These are phyloP conservation scores for Alternaria brassicicola DNA, from an alignment of 2,329 filamentous ascomycete species.

Conservation along the genomic window DNA sequence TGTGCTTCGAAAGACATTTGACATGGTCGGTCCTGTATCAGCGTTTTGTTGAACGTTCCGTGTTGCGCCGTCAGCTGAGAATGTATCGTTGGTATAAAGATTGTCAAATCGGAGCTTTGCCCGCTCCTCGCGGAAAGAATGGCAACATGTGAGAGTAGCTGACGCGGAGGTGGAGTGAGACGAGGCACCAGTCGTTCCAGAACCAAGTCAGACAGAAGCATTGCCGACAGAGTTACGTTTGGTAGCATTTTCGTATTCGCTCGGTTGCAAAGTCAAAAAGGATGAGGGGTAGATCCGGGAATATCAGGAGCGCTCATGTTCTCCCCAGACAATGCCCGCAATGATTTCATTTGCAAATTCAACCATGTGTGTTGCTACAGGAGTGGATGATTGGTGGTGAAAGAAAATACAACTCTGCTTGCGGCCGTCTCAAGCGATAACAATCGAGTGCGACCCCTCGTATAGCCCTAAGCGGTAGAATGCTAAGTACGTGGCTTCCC, in stretches of 20 bases:
- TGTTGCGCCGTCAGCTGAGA: conserved; percentile 10
- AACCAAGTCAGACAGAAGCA: conserved; percentile 13
- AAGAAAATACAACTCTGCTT: background rate
- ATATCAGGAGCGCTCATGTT: background rate
- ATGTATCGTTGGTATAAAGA: background rate
- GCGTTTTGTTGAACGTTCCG: conserved; percentile 9
- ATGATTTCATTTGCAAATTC: background rate
- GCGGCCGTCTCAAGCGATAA: background rate
- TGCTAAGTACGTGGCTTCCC: conserved; percentile 34
- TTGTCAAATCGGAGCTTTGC: conserved; percentile 10
- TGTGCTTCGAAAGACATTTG: background rate
- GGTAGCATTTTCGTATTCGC: conserved; percentile 27
- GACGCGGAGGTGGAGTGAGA: conserved; percentile 26
- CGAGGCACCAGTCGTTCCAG: conserved; percentile 25
- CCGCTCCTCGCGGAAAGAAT: conserved; percentile 7
- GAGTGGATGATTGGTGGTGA: background rate
- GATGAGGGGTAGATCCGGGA: conserved; percentile 12
- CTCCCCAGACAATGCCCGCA: background rate
- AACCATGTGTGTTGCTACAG: background rate
- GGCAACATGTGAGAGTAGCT: conserved; percentile 22
- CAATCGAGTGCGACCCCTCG: background rate
- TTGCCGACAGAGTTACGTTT: conserved; percentile 21
- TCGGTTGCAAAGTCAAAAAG: conserved; percentile 9
- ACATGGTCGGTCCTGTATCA: background rate
- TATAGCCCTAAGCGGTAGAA: conserved; percentile 5